Evolutionary conservation across 331 rosid species (phyloP).

Genomic region (Malus hybrid): DNA sequence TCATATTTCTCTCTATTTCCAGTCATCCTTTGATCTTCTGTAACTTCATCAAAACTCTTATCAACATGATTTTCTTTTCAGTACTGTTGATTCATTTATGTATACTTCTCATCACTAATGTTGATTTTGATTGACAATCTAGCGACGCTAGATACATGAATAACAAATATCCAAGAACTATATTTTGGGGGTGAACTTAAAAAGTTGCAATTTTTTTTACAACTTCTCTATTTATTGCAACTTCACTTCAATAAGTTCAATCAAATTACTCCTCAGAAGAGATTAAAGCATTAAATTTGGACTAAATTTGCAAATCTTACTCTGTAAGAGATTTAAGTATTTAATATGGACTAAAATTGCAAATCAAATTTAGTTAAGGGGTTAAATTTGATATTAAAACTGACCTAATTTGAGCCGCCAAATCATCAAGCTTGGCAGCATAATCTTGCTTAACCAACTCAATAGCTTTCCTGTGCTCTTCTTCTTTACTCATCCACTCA

Average conservation of each 20-base stretch:
- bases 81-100: no score
- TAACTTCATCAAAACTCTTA: no score
- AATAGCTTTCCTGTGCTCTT: constrained; percentile 36
- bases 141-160: not conserved
- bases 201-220: not conserved
- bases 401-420: constrained; percentile 53
- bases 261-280: not conserved
- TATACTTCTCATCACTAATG: no score
- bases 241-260: not conserved
- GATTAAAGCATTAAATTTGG: not conserved
- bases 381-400: constrained; percentile 7
- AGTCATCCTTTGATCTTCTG: no score
- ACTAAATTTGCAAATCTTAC: not conserved
- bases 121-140: not conserved
- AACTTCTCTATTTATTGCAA: not conserved
- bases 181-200: not conserved
- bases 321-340: no score
- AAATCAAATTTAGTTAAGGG: no score
- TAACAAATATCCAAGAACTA: constrained; percentile 3
- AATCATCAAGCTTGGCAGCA: constrained; percentile 31
- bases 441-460: constrained; percentile 47
- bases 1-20: no score
- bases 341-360: no score
- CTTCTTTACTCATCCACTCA: constrained; percentile 26
- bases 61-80: no score